phyloP scores from a whole-genome alignment of 176 grass and related monocot genomes.

The Hordeum marinum region DNA sequence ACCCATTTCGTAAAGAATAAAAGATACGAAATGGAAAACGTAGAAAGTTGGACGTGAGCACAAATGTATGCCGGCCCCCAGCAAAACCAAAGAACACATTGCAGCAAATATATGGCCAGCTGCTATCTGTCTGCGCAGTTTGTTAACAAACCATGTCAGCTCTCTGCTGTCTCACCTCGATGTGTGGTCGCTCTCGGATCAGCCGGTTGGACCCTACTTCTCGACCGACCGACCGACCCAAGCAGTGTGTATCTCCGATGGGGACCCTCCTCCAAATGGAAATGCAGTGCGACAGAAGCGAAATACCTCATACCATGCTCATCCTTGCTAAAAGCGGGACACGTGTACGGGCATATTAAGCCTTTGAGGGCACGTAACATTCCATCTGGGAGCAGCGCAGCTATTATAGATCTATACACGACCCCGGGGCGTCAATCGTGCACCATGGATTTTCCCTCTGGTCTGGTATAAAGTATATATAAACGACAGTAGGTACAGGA shows the following conservation, averaged over 20 bases:
- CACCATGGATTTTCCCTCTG: not conserved
- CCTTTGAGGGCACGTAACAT: conserved; percentile 40
- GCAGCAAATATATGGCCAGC: not conserved
- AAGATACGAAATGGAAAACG: not conserved
- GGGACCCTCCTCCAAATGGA: conserved; percentile 69
- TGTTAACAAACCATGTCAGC: not conserved
- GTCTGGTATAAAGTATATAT: not conserved
- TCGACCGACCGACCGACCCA: conserved; percentile 49
- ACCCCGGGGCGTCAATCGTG: not conserved
- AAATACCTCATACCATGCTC: conserved; percentile 22
- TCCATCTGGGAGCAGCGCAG: not conserved
- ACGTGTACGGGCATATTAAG: conserved; percentile 9
- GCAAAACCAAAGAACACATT: too few relatives aligned
- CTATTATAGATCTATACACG: not conserved
- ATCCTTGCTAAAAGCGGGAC: conserved; percentile 26
- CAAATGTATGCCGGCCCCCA: not conserved
- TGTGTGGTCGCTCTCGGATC: conserved; percentile 16
- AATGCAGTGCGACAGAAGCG: conserved; percentile 38
- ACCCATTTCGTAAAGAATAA: too few relatives aligned
- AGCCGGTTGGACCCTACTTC: conserved; percentile 9
- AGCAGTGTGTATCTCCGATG: conserved; percentile 40
- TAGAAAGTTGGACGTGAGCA: not conserved
- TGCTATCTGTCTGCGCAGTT: not conserved
- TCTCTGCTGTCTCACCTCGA: not conserved
- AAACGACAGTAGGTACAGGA: not conserved